Base-by-base conservation (phyloP, 2,329 filamentous ascomycete genomes). In the Bertia moriformis region DNA sequence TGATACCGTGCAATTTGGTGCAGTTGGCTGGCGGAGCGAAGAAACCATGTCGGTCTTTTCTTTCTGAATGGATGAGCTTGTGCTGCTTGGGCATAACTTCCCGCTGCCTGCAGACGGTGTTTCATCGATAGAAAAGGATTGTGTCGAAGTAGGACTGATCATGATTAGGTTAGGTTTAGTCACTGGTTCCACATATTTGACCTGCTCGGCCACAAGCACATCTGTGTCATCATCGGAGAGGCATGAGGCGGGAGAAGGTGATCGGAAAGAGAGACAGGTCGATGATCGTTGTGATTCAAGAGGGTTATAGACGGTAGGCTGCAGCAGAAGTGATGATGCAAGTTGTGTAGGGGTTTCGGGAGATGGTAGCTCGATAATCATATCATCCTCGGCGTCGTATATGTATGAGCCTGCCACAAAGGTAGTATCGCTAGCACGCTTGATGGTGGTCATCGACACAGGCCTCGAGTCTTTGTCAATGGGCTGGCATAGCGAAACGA, bases 401-500 rank as follows among this genome's bases (percentile, higher is more conserved):
- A 53, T 49, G 30, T 50, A 53, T 2, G 53, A 44, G 24, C 53
- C 50, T 14, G 51, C 51, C 14, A 42, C 48, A 19, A 56, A 57
- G 3, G 51, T 55, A 2, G 49, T 46, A 39, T 40, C 46, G 35
- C 54, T 56, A 37, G 44, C 53, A 30, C 54, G 51, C 46, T 57
- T 58, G 37, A 58, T 42, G 1, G 54, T 57, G 17, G 55, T 53
- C 41, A 56, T 50, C 1, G 55, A 58, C 18, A 57, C 51, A 1
- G 55, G 54, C 3, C 55, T 48, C 15, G 51, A 47, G 4, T 43
- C 37, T 40, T 53, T 55, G 10, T 7, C 15, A 7, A 13, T 17
- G 7, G 10, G 7, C 32, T 13, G 32, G 24, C n/a, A 29, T 10
- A n/a, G 24, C 10, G 24, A 10, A 29, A 29, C 10, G 10, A 29